phyloP scores from a whole-genome alignment of 805 yeast genomes.

The Grigorovia humatica region DNA sequence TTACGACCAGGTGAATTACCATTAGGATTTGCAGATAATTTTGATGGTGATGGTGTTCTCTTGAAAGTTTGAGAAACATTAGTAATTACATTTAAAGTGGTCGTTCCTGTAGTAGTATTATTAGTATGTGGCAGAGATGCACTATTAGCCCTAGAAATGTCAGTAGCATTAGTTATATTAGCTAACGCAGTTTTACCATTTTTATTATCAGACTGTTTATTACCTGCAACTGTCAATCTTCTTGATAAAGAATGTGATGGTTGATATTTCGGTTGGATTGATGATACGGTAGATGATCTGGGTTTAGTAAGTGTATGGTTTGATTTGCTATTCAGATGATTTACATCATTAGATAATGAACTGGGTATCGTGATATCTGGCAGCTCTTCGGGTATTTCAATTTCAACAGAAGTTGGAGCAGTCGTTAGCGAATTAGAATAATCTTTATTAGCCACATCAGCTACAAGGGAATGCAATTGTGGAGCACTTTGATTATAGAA shows the following conservation, averaged over 20 bases:
- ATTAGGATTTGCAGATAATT: slow-evolving; percentile 26
- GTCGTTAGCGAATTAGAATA: slow-evolving; percentile 27
- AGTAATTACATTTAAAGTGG: background rate
- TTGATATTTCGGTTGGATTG: slow-evolving; percentile 11
- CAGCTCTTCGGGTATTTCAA: slow-evolving; percentile 51
- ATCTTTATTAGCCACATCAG: slow-evolving; percentile 8
- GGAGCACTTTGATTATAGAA: slow-evolving; percentile 24
- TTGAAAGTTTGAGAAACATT: slow-evolving; percentile 6
- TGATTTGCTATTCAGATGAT: slow-evolving; percentile 2
- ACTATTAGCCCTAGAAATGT: slow-evolving; percentile 8
- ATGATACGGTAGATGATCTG: slow-evolving; percentile 27
- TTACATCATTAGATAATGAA: slow-evolving; percentile 2
- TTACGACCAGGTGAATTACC: slow-evolving; percentile 11
- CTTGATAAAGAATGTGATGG: slow-evolving; percentile 19
- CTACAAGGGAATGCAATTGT: slow-evolving; percentile 9
- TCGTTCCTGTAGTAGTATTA: background rate
- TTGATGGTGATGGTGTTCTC: slow-evolving; percentile 41
- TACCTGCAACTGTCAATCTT: slow-evolving; percentile 25
- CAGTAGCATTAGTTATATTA: slow-evolving; percentile 9
- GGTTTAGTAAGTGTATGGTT: slow-evolving; percentile 17
- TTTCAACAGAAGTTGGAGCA: slow-evolving; percentile 47
- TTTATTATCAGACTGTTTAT: slow-evolving; percentile 4
- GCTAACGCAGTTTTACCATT: background rate
- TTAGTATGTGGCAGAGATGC: background rate
- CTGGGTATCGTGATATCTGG: slow-evolving; percentile 19